These are phyloP conservation scores for Coemansia sp. DNA, from an alignment of 192 early-diverging fungal species.

Conservation along the genomic window DNA sequence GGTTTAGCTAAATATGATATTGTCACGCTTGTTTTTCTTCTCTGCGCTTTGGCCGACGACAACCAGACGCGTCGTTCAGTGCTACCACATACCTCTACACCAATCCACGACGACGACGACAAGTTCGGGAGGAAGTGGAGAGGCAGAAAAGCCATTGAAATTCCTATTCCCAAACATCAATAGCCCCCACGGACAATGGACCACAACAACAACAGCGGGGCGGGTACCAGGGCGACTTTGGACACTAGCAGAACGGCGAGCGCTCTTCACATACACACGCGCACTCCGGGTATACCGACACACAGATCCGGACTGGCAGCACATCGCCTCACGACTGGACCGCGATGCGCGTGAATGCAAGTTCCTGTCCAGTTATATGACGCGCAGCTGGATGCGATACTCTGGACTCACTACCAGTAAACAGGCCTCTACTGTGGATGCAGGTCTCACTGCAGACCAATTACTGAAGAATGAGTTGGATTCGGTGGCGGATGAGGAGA, in stretches of 20 bases:
- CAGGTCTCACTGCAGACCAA: neutral
- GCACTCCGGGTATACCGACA: neutral
- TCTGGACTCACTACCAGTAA: neutral
- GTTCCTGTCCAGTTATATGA: slow-evolving; percentile 8
- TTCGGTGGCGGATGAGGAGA: neutral
- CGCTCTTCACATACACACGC: slow-evolving; percentile 13
- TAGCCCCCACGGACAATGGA: neutral
- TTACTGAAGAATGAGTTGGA: neutral
- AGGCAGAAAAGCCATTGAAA: neutral
- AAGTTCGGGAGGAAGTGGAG: too few relatives aligned
- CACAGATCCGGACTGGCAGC: slow-evolving; percentile 10
- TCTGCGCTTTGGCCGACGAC: neutral
- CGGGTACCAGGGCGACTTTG: slow-evolving; percentile 6
- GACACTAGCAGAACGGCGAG: slow-evolving; percentile 28
- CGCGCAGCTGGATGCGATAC: slow-evolving; percentile 8
- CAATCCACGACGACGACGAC: neutral
- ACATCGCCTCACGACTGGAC: neutral
- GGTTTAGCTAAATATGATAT: too few relatives aligned
- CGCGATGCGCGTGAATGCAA: slow-evolving; percentile 14
- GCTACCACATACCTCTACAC: neutral
- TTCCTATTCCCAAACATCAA: neutral
- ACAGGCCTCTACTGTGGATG: neutral
- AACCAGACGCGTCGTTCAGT: neutral
- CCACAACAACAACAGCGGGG: neutral
- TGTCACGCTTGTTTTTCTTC: neutral